Conservation (phyloP, 2,329 filamentous ascomycete species). For the Aspergillus arachidicola region DNA sequence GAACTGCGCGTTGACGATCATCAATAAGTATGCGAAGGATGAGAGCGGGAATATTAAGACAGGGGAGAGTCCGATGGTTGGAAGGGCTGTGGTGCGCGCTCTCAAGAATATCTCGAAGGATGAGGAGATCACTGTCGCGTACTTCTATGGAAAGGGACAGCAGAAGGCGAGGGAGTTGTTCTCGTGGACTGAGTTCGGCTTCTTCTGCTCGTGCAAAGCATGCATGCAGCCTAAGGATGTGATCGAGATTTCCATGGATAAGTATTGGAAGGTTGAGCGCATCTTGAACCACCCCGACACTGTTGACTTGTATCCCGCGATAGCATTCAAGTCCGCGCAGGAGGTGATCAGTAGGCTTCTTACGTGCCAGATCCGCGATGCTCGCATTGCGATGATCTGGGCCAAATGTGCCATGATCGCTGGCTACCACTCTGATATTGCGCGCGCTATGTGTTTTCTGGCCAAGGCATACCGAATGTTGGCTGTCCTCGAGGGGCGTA, state of each 20-base stretch:
- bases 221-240: slow-evolving; percentile 17
- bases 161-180: slow-evolving; percentile 13
- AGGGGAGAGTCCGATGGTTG: neutral
- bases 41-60: neutral
- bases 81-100: slow-evolving; percentile 18
- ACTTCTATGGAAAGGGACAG: slow-evolving; percentile 14
- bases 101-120: slow-evolving; percentile 22
- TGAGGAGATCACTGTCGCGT: slow-evolving; percentile 30
- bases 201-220: slow-evolving; percentile 27
- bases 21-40: slow-evolving; percentile 7
- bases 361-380: slow-evolving; percentile 13
- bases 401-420: slow-evolving; percentile 27
- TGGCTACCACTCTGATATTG: slow-evolving; percentile 27
- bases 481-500: slow-evolving; percentile 15
- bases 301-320: slow-evolving; percentile 17
- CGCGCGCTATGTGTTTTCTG: slow-evolving; percentile 24
- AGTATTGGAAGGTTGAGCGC: slow-evolving; percentile 9
- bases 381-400: slow-evolving; percentile 19
- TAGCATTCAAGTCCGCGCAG: slow-evolving; percentile 15
- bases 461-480: slow-evolving; percentile 15
- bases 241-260: slow-evolving; percentile 18
- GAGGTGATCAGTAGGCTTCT: slow-evolving; percentile 10
- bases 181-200: slow-evolving; percentile 19
- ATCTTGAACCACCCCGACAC: slow-evolving; percentile 5
- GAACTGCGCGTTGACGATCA: slow-evolving; percentile 20